Conservation (phyloP, 805 yeast species). For the Saccharomyces mikatae region DNA sequence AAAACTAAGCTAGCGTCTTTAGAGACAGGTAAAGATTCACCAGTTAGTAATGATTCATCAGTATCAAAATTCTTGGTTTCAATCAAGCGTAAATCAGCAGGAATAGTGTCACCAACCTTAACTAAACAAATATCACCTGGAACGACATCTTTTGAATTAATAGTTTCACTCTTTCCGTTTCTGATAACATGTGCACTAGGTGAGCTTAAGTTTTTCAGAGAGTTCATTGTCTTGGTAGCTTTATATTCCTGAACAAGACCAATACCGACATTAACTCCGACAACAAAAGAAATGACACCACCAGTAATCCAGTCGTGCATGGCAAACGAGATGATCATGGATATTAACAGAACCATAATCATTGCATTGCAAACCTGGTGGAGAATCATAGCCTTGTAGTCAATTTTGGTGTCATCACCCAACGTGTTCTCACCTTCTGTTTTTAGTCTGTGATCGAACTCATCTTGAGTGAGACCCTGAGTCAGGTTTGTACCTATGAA, state of each 20-base stretch:
- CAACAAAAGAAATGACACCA: conserved; percentile 81
- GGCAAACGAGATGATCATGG: conserved; percentile 75
- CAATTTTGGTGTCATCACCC: conserved; percentile 66
- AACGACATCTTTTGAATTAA: conserved; percentile 75
- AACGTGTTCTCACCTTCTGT: conserved; percentile 77
- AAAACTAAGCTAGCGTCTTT: conserved; percentile 45
- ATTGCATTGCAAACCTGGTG: conserved; percentile 89
- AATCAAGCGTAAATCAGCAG: conserved; percentile 83
- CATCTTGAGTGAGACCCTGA: conserved; percentile 55
- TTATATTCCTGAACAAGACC: conserved; percentile 95
- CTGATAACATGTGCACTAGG: conserved; percentile 88
- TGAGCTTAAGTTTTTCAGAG: conserved; percentile 85
- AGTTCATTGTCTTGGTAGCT: conserved; percentile 89
- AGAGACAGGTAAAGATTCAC: conserved; percentile 82
- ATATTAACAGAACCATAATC: conserved; percentile 78
- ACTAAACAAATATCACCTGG: conserved; percentile 93
- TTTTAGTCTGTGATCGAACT: conserved; percentile 61
- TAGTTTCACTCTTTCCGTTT: conserved; percentile 61
- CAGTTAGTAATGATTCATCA: conserved; percentile 91
- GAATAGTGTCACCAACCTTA: conserved; percentile 88
- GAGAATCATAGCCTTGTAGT: conserved; percentile 60
- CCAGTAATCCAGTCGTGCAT: conserved; percentile 96
- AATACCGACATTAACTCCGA: conserved; percentile 82
- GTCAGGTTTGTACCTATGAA: conserved; percentile 53
- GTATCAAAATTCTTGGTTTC: conserved; percentile 71